Conservation (phyloP, 257 asterid genomes). For the Lycium ferocissimum region DNA sequence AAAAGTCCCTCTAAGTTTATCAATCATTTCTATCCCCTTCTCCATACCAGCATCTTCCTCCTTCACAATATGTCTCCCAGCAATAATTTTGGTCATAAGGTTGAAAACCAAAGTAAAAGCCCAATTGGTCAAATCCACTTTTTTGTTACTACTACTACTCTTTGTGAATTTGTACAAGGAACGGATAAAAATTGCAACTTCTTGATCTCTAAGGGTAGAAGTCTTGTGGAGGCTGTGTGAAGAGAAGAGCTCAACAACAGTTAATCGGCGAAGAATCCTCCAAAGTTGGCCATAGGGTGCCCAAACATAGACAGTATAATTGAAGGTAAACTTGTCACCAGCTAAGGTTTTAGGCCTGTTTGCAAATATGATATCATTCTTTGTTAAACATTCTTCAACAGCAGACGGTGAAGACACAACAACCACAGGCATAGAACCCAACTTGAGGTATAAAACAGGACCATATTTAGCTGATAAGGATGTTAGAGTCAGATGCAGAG, state of each 20-base stretch:
- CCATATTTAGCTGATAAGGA: conserved; percentile 49
- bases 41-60: conserved; percentile 48
- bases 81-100: conserved; percentile 41
- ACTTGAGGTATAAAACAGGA: conserved; percentile 48
- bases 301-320: conserved; percentile 37
- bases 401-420: conserved; percentile 64
- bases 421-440: conserved; percentile 46
- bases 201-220: conserved; percentile 47
- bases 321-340: conserved; percentile 48
- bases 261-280: conserved; percentile 49
- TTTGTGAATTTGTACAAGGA: conserved; percentile 27
- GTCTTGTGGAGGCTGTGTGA: conserved; percentile 47
- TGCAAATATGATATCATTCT: conserved; percentile 54
- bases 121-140: conserved; percentile 30
- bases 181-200: conserved; percentile 35
- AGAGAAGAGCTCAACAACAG: conserved; percentile 51
- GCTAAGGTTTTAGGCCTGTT: conserved; percentile 52
- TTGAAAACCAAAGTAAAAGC: conserved; percentile 49
- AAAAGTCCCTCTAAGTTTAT: conserved; percentile 39
- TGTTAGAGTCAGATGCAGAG: conserved; percentile 14
- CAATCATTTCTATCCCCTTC: conserved; percentile 43
- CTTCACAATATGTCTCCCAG: conserved; percentile 44
- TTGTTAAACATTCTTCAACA: conserved; percentile 29
- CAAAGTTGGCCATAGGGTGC: conserved; percentile 55
- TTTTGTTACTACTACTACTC: conserved; percentile 8